These are phyloP conservation scores for Leccinum obscurum DNA, from an alignment of 768 basidiomycete species.

Conservation along the genomic window DNA sequence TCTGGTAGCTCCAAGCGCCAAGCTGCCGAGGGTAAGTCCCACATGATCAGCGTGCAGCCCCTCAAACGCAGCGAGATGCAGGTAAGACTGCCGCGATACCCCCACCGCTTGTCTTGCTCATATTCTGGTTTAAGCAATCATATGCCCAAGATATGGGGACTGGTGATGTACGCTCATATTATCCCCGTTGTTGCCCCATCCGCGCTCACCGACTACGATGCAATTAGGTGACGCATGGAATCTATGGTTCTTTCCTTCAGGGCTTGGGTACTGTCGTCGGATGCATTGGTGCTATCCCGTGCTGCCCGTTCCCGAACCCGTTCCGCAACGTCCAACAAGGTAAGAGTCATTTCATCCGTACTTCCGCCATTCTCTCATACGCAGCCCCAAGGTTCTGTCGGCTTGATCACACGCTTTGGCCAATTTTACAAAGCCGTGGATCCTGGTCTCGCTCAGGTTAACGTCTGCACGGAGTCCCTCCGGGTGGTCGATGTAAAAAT, in stretches of 20 bases:
- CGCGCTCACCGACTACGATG: slow-evolving; percentile 1
- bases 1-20: slow-evolving; percentile 36
- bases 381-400: slow-evolving; percentile 66
- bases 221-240: slow-evolving; percentile 69
- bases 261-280: slow-evolving; percentile 68
- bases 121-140: slow-evolving; percentile 57
- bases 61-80: slow-evolving; percentile 87
- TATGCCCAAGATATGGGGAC: slow-evolving; percentile 90
- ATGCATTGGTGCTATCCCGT: slow-evolving; percentile 73
- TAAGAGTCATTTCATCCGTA: slow-evolving; percentile 25
- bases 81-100: slow-evolving; percentile 39
- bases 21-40: slow-evolving; percentile 28
- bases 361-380: slow-evolving; percentile 20
- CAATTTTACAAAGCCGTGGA: slow-evolving; percentile 97
- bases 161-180: slow-evolving; percentile 42
- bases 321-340: slow-evolving; percentile 87
- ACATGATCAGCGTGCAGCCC: slow-evolving; percentile 80
- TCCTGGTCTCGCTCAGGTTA: slow-evolving; percentile 88
- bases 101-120: slow-evolving; percentile 6
- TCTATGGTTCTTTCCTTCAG: slow-evolving; percentile 83
- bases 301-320: slow-evolving; percentile 83
- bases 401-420: slow-evolving; percentile 90
- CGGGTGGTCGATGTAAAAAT: slow-evolving; percentile 93
- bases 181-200: neutral
- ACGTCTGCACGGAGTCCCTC: slow-evolving; percentile 90